phyloP scores from a whole-genome alignment of 1,139 yeast species.

The Diutina ranongensis region DNA sequence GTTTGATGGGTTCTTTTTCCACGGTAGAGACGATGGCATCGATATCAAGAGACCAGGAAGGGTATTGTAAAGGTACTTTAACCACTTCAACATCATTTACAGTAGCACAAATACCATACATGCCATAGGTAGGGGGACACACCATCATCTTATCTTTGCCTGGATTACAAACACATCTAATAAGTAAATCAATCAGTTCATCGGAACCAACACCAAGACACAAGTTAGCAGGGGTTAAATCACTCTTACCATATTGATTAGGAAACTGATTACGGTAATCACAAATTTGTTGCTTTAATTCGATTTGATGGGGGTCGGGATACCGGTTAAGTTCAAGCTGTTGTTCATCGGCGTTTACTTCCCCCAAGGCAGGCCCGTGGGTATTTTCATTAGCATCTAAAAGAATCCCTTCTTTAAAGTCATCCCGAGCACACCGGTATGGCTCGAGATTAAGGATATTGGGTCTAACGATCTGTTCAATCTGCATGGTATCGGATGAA shows the following conservation, averaged over 20 bases:
- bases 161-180: conserved; percentile 79
- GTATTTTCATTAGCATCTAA: conserved; percentile 96
- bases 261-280: conserved; percentile 53
- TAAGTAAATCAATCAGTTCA: conserved; percentile 83
- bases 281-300: conserved; percentile 60
- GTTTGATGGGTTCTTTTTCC: conserved; percentile 53
- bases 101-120: conserved; percentile 86
- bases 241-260: conserved; percentile 13
- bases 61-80: conserved; percentile 48
- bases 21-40: conserved; percentile 43
- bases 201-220: conserved; percentile 97
- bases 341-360: conserved; percentile 16
- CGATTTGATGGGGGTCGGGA: conserved; percentile 94
- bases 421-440: conserved; percentile 88
- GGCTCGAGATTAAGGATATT: conserved; percentile 76
- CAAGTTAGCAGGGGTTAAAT: conserved; percentile 52
- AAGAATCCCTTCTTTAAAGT: conserved; percentile 67
- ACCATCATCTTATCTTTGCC: conserved; percentile 69
- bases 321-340: conserved; percentile 64
- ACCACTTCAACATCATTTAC: conserved; percentile 78
- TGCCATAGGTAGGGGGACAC: conserved; percentile 96
- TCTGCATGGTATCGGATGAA: conserved; percentile 25
- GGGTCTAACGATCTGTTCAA: conserved; percentile 62
- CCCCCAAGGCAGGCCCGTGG: conserved; percentile 66
- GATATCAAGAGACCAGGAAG: conserved; percentile 56